phyloP scores from a whole-genome alignment of 2,329 filamentous ascomycete species.

The Verticillium albo-atrum region DNA sequence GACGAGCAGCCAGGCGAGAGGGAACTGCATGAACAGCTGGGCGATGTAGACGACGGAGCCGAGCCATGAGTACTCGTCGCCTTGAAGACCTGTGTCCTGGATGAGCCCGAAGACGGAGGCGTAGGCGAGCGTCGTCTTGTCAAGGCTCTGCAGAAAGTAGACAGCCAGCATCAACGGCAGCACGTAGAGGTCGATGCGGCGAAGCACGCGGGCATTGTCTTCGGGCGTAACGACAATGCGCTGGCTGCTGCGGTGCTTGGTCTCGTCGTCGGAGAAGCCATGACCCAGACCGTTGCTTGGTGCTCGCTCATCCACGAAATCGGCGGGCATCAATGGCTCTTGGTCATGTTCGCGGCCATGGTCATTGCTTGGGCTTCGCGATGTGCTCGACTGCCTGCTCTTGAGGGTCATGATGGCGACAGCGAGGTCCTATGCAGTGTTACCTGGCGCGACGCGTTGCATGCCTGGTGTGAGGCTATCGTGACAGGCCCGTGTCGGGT shows the following conservation, averaged over 20 bases:
- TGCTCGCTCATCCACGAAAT: background rate
- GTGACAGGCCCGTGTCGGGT: too few relatives aligned
- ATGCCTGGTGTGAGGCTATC: too few relatives aligned
- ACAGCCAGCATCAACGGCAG: conserved; percentile 48
- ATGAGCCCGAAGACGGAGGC: conserved; percentile 61
- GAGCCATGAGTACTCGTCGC: conserved; percentile 57
- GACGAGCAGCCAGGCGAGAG: conserved; percentile 47
- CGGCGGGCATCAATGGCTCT: background rate
- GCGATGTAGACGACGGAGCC: conserved; percentile 58
- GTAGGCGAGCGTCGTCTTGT: conserved; percentile 30
- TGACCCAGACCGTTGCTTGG: background rate
- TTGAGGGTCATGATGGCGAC: background rate
- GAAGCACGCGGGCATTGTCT: conserved; percentile 28
- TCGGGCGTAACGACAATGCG: conserved; percentile 24
- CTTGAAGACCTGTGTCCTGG: conserved; percentile 50
- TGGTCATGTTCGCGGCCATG: background rate
- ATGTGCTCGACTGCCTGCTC: background rate
- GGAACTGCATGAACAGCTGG: conserved; percentile 53
- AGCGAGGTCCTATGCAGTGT: too few relatives aligned
- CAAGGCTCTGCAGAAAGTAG: conserved; percentile 54
- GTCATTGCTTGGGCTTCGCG: background rate
- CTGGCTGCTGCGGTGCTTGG: conserved; percentile 7
- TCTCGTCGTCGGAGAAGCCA: background rate
- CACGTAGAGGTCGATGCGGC: conserved; percentile 34
- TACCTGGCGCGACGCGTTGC: too few relatives aligned